Base-by-base conservation (phyloP, 2,329 filamentous ascomycete genomes). In the Xylaria sp. region DNA sequence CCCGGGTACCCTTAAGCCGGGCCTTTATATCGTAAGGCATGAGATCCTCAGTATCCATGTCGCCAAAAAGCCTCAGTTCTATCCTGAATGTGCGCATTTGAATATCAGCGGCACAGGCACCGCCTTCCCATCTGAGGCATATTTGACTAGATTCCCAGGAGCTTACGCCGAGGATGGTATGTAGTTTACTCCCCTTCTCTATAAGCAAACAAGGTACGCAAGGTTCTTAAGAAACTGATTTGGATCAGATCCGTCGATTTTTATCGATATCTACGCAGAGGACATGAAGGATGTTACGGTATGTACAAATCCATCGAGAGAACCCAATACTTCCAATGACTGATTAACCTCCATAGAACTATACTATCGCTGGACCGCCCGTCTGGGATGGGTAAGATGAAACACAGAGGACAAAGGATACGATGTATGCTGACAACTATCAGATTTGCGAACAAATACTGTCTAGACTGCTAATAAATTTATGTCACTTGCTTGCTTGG, bases 21-120 rank as follows among this genome's bases (percentile, higher is more conserved):
- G 85, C 4, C 76, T 83, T 44, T 86, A 86, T 70, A 74, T 87
- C 54, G 80, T 87, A 55, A 75, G 84, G 44, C 84, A 87, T 72
- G 84, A 87, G 76, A 81, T 86, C 61, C 70, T 86, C 36, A 84
- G 82, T 53, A 77, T 86, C 7, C 84, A 86, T 65, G 80, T 85
- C 60, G 80, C 79, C 25, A 79, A 84, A 57, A 81, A 77, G 69
- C 82, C 83, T 6, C 82, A 84, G 73, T 83, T 81, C 70, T 81
- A 80, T 56, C 77, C 78, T 22, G 77, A 80, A 66, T 81, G 79
- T 59, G 79, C 77, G 2, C 78, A 81, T 62, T 68, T 81, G 29
- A 78, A 80, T 38, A 69, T 81, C 13, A 73, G 71, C 1, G 77
- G 77, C 2, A 69, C 53, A 0, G 79, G 76, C 0, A 72, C 71